phyloP scores from a whole-genome alignment of 805 yeast genomes.

The Wickerhamomyces pijperi region DNA sequence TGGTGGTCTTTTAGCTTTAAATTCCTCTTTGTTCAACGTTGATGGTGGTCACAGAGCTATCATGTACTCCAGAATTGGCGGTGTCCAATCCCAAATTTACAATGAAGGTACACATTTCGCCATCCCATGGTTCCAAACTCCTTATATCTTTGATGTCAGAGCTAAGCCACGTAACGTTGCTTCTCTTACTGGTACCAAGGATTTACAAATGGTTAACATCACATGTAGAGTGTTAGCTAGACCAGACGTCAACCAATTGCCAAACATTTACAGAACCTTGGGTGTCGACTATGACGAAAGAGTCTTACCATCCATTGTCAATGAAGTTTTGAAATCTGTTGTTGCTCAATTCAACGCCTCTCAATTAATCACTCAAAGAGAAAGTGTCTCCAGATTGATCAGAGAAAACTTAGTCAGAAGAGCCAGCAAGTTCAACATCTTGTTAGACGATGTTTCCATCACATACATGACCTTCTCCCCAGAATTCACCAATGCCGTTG shows the following conservation, averaged over 20 bases:
- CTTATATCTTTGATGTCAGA: constrained; percentile 86
- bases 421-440: constrained; percentile 79
- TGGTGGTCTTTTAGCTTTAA: constrained; percentile 41
- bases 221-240: constrained; percentile 95
- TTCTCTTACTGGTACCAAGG: constrained; percentile 94
- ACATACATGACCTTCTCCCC: constrained; percentile 97
- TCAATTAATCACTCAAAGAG: constrained; percentile 98
- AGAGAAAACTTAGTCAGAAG: constrained; percentile 86
- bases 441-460: constrained; percentile 90
- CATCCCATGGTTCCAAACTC: constrained; percentile 90
- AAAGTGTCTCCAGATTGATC: constrained; percentile 82
- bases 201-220: constrained; percentile 96
- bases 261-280: constrained; percentile 80
- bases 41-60: constrained; percentile 99
- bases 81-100: constrained; percentile 73
- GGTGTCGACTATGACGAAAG: constrained; percentile 95
- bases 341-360: constrained; percentile 98
- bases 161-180: constrained; percentile 96
- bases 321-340: constrained; percentile 91
- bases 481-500: constrained; percentile 94
- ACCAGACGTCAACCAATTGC: constrained; percentile 71
- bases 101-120: constrained; percentile 93
- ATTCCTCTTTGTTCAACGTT: constrained; percentile 64
- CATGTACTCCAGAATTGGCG: constrained; percentile 77
- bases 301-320: constrained; percentile 94